A percentile compares a stretch with the other conserved stretches of the same genome.
These are phyloP conservation scores for Aspergillus conjunctus DNA, from an alignment of 495 filamentous ascomycete species.

Conservation along the genomic window DNA sequence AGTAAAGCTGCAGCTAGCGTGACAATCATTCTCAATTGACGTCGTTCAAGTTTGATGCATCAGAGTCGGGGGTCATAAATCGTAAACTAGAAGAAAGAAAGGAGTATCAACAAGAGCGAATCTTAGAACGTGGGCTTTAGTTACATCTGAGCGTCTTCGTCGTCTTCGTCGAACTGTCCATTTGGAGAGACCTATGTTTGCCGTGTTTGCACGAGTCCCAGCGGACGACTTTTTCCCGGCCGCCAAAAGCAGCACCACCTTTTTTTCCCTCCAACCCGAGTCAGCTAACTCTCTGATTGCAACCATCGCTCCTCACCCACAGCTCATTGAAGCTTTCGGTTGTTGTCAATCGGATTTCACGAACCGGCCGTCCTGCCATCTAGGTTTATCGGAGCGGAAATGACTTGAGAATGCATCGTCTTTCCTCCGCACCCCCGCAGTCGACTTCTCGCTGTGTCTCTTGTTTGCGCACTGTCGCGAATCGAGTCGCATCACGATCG, in stretches of 20 bases:
- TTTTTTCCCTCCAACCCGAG: slow-evolving; percentile 21
- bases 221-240: slow-evolving; percentile 27
- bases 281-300: background rate
- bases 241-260: slow-evolving; percentile 26
- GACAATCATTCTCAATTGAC: slow-evolving; percentile 44
- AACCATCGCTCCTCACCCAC: background rate
- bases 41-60: background rate
- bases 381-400: slow-evolving; percentile 24
- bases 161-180: slow-evolving; percentile 11
- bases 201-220: slow-evolving; percentile 40
- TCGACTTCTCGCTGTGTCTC: slow-evolving; percentile 64
- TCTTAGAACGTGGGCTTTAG: background rate
- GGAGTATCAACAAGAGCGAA: background rate
- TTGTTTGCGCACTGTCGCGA: slow-evolving; percentile 57
- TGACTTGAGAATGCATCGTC: slow-evolving; percentile 62
- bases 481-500: slow-evolving; percentile 53
- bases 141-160: background rate
- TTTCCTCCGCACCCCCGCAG: slow-evolving; percentile 68
- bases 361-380: background rate
- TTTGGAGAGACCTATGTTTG: slow-evolving; percentile 33
- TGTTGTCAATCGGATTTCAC: slow-evolving; percentile 4
- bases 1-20: slow-evolving; percentile 40
- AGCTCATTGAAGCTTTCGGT: slow-evolving; percentile 15
- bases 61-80: background rate
- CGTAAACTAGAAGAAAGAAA: background rate